Base-by-base conservation (phyloP, 1,139 yeast species). In the Geotrichum candidum region DNA sequence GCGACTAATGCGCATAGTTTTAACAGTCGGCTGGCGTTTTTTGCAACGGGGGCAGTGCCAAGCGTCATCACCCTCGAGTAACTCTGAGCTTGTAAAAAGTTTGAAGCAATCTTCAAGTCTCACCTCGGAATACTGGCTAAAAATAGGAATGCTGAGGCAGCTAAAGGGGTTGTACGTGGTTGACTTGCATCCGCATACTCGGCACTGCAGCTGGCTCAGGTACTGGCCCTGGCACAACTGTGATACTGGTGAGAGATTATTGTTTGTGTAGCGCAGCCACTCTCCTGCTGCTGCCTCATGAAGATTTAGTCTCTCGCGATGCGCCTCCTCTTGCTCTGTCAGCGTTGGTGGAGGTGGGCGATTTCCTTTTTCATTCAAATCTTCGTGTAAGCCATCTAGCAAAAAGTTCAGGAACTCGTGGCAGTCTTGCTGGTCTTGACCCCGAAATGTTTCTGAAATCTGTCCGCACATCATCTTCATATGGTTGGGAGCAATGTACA, bases 161-260 rank as follows among this genome's bases (percentile, higher is more conserved):
- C 90, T 84, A 70, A 89, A 90, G 1, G 96, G 84, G 70, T 86
- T 90, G 70, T 87, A 94, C 0, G 97, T 90, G 0, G 98, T 91
- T 0, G 97, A 90, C 0, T 96, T 90, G 46, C 78, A 77, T 0
- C 82, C 81, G 76, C 99, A 94, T 54, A 82, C 84, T 59, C 86
- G 75, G 73, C 99, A 94, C 69, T 81, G 82, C 68, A 94, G 78
- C 64, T 85, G 88, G 10, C 96, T 89, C 58, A 90, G 82, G 70
- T 88, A 88, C 74, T 94, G 97, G 0, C 97, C 97, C 73, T 91
- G 97, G 70, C 90, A 90, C 61, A 86, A 83, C 70, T 90, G 96
- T 2, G 90, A 96, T 35, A 94, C 82, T 1, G 88, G 82, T 48
- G 97, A 91, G 68, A 88, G 87, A 72, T 94, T 94, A 35, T 92